Conservation (phyloP, 768 basidiomycete genomes). For the Amylocystis lapponica region DNA sequence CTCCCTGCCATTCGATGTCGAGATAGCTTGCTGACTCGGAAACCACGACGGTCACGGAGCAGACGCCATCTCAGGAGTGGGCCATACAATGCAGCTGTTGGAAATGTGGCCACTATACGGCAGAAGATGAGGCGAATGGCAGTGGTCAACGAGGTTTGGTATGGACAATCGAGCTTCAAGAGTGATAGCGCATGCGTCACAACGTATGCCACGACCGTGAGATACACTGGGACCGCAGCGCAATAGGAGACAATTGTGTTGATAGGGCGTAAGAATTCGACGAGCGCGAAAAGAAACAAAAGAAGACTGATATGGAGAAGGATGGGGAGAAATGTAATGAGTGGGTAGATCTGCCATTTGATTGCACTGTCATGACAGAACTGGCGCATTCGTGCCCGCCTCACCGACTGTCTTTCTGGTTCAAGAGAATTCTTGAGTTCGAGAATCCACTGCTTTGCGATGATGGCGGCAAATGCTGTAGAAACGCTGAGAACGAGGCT, state of each 20-base stretch:
- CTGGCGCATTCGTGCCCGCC: too few species aligned
- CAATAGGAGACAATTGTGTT: slow-evolving; percentile 10
- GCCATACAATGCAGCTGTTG: neutral
- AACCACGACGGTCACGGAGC: neutral
- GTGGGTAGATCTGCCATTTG: too few species aligned
- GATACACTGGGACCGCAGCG: slow-evolving; percentile 1
- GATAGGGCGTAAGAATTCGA: slow-evolving; percentile 35
- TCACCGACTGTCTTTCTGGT: too few species aligned
- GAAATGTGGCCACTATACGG: neutral
- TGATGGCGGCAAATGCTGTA: slow-evolving; percentile 37
- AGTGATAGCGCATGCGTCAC: slow-evolving; percentile 11
- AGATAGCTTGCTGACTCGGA: neutral
- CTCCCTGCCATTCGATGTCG: neutral
- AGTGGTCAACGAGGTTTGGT: slow-evolving; percentile 12
- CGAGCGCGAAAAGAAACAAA: slow-evolving; percentile 44
- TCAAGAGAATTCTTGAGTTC: slow-evolving; percentile 14
- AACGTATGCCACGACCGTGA: slow-evolving; percentile 12
- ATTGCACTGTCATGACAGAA: slow-evolving; percentile 27
- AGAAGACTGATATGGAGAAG: slow-evolving; percentile 45
- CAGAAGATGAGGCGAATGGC: neutral
- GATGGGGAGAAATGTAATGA: slow-evolving; percentile 38
- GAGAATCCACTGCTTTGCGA: slow-evolving; percentile 46
- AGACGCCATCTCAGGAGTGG: neutral
- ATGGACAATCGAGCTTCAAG: slow-evolving; percentile 11
- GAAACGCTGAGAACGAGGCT: slow-evolving; percentile 33